Evolutionary conservation across 2,329 filamentous ascomycete genomes (phyloP), one percentile per base, ranked within the genome.

Genomic region (Arthrinium phaeospermum): DNA sequence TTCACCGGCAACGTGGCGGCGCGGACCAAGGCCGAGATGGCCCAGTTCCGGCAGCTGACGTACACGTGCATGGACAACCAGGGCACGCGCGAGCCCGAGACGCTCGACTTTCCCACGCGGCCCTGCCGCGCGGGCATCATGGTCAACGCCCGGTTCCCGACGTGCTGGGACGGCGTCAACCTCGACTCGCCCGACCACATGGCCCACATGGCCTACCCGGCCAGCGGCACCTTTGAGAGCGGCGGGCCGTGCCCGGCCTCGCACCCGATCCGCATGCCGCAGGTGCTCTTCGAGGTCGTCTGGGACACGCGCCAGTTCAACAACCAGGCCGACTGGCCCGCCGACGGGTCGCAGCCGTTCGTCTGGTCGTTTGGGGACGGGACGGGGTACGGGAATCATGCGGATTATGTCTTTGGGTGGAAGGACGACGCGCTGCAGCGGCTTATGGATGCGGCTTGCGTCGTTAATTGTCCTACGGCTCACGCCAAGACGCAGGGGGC

Each of bases 161-260:
- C 81, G 75, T 89, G 87, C 81, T 89, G 88, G 88, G 82, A 90
- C 71, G 88, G 88, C 24, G 81, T 81, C 69, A 83, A 88, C 74
- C 75, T 86, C 57, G 86, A 89, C 76, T 81, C 83, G 14, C 73
- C 81, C 0, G 83, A 88, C 78, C 86, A 88, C 78, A 83, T 83
- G 72, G 85, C 80, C 67, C 88, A 90, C 76, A 82, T 89, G 73
- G 80, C 83, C 5, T 89, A 89, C 74, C 87, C 79, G 49, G 87
- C 24, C 45, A 74, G 71, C 70, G 76, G 77, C 10, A 78, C 76
- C 37, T 80, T 80, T 73, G 78, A 79, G 34, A 72, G 70, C 72
- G 78, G 74, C 49, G 77, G 76, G 27, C 68, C 74, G 1, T 79
- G 77, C 70, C 76, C 78, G 8, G 69, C 73, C 34, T 76, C 79